Evolutionary conservation across 2,329 filamentous ascomycete species (phyloP).

Genomic region (Ophiognomonia clavigignenti-juglandacearum): DNA sequence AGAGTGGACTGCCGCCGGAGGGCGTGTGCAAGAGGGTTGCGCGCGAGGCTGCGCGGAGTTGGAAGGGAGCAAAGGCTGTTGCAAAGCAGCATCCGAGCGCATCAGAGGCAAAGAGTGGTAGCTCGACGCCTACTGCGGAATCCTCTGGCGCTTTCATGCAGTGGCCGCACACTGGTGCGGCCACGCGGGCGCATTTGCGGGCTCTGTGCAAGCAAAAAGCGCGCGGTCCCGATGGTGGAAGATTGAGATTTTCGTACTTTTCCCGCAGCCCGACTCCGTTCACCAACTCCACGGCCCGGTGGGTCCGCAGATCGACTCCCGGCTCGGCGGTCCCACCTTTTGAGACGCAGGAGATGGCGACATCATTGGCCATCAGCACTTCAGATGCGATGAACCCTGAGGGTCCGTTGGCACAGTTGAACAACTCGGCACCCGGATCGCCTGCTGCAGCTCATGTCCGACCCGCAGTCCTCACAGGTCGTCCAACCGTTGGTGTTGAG

Average conservation of each 20-base stretch:
- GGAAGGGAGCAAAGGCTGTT: conserved; percentile 54
- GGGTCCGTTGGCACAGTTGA: conserved; percentile 56
- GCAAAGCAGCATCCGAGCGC: conserved; percentile 18
- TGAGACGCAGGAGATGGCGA: conserved; percentile 55
- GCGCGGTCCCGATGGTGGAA: conserved; percentile 35
- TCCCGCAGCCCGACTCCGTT: conserved; percentile 54
- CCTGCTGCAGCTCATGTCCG: conserved; percentile 15
- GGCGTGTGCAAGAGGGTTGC: conserved; percentile 62
- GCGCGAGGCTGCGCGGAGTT: conserved; percentile 61
- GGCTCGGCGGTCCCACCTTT: conserved; percentile 46
- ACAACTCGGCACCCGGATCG: conserved; percentile 35
- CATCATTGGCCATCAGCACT: conserved; percentile 59
- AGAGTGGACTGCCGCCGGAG: conserved; percentile 58
- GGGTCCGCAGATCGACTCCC: conserved; percentile 44
- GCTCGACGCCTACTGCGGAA: conserved; percentile 50
- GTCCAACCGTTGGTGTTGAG: conserved; percentile 19
- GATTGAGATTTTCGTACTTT: conserved; percentile 34
- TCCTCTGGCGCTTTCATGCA: conserved; percentile 44
- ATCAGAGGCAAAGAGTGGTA: conserved; percentile 40
- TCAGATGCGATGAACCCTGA: conserved; percentile 60
- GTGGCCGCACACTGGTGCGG: conserved; percentile 61
- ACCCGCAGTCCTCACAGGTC: conserved; percentile 14
- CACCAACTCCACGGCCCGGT: conserved; percentile 43
- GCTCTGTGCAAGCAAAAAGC: conserved; percentile 57
- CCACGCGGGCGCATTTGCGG: conserved; percentile 57